Conservation (phyloP, 306 rosid genomes). For the Luffa acutangula region DNA sequence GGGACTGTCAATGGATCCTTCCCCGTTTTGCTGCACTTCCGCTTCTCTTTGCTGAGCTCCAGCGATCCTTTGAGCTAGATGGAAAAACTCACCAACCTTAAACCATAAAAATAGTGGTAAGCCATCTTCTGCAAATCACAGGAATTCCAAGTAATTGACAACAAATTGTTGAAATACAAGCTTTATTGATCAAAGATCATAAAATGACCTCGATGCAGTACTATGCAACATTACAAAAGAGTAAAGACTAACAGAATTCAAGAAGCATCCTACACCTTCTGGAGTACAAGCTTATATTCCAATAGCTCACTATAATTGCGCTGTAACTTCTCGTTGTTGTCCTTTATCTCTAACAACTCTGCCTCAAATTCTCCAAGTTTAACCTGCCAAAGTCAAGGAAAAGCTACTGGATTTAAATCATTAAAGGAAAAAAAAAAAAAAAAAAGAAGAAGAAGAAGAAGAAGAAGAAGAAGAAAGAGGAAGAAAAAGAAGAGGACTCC, state of each 20-base stretch:
- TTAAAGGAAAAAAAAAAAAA: too few relatives aligned
- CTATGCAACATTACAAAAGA: neutral
- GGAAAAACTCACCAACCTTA: slow-evolving; percentile 77
- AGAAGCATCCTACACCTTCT: slow-evolving; percentile 37
- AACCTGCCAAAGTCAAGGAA: slow-evolving; percentile 24
- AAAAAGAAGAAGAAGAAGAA: too few relatives aligned
- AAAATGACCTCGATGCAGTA: neutral
- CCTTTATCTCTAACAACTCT: slow-evolving; percentile 58
- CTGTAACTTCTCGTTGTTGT: slow-evolving; percentile 62
- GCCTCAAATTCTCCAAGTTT: slow-evolving; percentile 73
- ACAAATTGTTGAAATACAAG: neutral
- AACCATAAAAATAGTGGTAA: slow-evolving; percentile 2
- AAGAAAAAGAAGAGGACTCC: neutral
- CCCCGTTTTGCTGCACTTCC: slow-evolving; percentile 34
- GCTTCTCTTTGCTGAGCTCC: slow-evolving; percentile 40
- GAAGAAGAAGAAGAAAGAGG: neutral
- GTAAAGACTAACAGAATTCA: neutral
- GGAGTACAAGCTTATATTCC: slow-evolving; percentile 69
- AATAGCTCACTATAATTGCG: slow-evolving; percentile 48
- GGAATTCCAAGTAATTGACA: neutral
- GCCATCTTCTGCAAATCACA: neutral
- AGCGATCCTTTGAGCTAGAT: slow-evolving; percentile 46
- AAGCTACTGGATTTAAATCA: slow-evolving; percentile 2
- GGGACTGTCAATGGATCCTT: slow-evolving; percentile 65
- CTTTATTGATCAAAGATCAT: neutral